Evolutionary conservation across 2,329 filamentous ascomycete species (phyloP).

Genomic region (Acrocalymma vagum): DNA sequence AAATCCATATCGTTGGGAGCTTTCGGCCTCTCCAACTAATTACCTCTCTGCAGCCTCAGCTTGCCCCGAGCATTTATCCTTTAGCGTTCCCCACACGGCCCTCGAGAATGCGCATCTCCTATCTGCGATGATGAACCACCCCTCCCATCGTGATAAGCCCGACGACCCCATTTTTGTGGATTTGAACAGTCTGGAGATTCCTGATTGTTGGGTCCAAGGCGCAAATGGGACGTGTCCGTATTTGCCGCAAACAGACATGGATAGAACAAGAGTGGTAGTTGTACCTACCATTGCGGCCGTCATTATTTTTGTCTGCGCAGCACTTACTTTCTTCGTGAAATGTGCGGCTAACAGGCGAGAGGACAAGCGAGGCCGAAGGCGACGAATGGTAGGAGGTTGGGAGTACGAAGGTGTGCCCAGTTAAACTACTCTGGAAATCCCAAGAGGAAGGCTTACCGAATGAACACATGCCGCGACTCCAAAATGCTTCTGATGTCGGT

Average conservation of each 20-base stretch:
- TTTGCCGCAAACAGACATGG: constrained; percentile 50
- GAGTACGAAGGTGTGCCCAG: constrained; percentile 74
- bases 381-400: constrained; percentile 61
- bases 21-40: constrained; percentile 53
- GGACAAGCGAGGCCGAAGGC: constrained; percentile 59
- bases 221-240: constrained; percentile 68
- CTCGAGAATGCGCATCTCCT: constrained; percentile 70
- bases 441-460: too few species aligned
- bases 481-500: too few species aligned
- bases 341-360: constrained; percentile 68
- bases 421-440: too few species aligned
- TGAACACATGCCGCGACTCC: too few species aligned
- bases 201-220: constrained; percentile 68
- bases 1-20: constrained; percentile 66
- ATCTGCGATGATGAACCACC: constrained; percentile 29
- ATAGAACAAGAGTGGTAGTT: constrained; percentile 60
- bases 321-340: constrained; percentile 69
- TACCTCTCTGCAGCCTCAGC: constrained; percentile 54
- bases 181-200: constrained; percentile 66
- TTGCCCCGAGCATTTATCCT: constrained; percentile 61
- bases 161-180: constrained; percentile 61
- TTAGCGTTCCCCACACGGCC: constrained; percentile 67
- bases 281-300: constrained; percentile 70
- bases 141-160: constrained; percentile 17
- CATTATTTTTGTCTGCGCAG: constrained; percentile 68